phyloP scores from a whole-genome alignment of 495 filamentous ascomycete species.

The Aspergillus heteromorphus region DNA sequence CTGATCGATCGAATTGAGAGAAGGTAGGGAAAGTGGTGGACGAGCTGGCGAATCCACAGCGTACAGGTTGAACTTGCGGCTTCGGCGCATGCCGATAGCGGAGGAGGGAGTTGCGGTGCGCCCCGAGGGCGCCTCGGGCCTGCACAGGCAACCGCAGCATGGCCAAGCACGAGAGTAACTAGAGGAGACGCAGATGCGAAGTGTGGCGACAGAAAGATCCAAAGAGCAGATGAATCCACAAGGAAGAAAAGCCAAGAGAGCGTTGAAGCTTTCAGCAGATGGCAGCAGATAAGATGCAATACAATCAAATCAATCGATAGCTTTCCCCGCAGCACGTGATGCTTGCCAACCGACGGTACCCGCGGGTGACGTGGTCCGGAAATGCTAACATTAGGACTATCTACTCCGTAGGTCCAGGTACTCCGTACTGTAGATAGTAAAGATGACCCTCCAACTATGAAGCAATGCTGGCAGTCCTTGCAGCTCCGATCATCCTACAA shows the following conservation, averaged over 20 bases:
- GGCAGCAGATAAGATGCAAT: slow-evolving; percentile 13
- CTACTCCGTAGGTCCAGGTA: background rate
- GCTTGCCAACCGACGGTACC: slow-evolving; percentile 13
- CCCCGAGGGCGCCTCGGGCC: slow-evolving; percentile 7
- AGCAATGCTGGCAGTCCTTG: too few species aligned
- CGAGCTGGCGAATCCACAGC: slow-evolving; percentile 27
- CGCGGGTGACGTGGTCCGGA: slow-evolving; percentile 1
- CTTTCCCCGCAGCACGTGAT: slow-evolving; percentile 25
- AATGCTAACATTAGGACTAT: background rate
- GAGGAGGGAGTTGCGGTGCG: slow-evolving; percentile 12
- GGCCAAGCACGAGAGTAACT: background rate
- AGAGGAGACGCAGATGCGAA: background rate
- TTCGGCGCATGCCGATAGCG: slow-evolving; percentile 18
- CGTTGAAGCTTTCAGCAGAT: slow-evolving; percentile 3
- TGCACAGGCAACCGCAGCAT: slow-evolving; percentile 24
- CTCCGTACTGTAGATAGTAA: too few species aligned
- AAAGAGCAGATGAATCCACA: background rate
- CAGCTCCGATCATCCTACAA: too few species aligned
- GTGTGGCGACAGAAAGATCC: background rate
- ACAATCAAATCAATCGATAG: slow-evolving; percentile 6
- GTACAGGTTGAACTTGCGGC: slow-evolving; percentile 1
- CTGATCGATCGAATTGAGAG: slow-evolving; percentile 56
- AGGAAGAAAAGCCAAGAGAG: background rate
- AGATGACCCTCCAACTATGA: too few species aligned
- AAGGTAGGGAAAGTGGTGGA: slow-evolving; percentile 31